Percentiles rank a stretch among this genome's conserved stretches.
phyloP scores from a whole-genome alignment of 208 protist genomes.

The Crithidia bombi region DNA sequence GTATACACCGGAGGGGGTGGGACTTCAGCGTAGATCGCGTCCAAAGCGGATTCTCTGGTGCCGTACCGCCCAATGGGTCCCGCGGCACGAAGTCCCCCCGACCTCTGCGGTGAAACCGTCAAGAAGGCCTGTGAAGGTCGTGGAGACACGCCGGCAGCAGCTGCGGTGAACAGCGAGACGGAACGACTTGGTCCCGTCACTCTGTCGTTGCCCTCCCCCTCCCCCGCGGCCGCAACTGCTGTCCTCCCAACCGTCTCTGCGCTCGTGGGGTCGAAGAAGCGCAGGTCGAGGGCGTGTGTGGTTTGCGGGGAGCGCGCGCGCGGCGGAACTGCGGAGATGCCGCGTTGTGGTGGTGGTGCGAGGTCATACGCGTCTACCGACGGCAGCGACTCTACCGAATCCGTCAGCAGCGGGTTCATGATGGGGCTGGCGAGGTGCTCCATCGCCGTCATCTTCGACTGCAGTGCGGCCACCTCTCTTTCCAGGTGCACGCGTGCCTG shows the following conservation, averaged over 20 bases:
- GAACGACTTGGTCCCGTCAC: background rate
- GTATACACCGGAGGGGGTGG: background rate
- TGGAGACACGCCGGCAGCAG: background rate
- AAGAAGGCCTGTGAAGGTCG: background rate
- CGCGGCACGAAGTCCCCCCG: background rate
- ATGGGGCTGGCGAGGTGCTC: background rate
- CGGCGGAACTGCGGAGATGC: background rate
- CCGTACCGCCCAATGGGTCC: no score
- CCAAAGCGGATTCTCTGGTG: background rate
- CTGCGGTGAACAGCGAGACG: background rate
- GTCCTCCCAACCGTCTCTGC: background rate
- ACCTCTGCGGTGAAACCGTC: background rate
- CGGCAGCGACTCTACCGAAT: background rate
- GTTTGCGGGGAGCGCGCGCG: constrained; percentile 35
- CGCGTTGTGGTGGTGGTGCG: background rate
- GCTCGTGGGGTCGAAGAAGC: constrained; percentile 39
- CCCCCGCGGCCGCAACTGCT: background rate
- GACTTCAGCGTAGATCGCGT: background rate
- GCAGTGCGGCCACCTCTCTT: constrained; percentile 13
- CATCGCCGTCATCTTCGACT: constrained; percentile 17
- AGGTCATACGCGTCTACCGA: background rate
- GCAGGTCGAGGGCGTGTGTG: constrained; percentile 29
- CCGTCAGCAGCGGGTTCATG: background rate
- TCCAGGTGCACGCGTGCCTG: constrained; percentile 14
- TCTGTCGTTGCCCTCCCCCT: background rate